Base-by-base conservation (phyloP, 2,329 filamentous ascomycete species). In the Trichoderma koningii region DNA sequence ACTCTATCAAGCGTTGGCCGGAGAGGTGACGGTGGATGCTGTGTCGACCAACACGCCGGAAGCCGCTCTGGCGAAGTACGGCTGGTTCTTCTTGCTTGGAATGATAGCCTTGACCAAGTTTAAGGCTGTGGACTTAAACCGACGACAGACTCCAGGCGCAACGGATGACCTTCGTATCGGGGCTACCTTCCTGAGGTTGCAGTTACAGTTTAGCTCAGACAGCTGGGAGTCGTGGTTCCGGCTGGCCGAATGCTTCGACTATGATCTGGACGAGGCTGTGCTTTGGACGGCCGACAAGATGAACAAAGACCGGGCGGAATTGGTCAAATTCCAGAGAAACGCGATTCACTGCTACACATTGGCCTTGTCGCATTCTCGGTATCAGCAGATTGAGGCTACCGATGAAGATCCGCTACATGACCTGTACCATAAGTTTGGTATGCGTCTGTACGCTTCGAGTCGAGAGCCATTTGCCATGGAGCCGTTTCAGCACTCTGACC, bases 191-290 rank as follows among this genome's bases (percentile, higher is more conserved):
- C 85, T 96, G 71, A 83, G 90, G 44, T 86, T 93, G 69, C 92
- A 96, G 73, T 77, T 97, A 1, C 92, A 96, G 70, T 92, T 92
- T 74, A 92, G 89, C 1, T 86, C 87, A 2, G 88, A 92, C 47
- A 87, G 88, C 64, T 97, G 93, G 93, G 91, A 96, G 74, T 90
- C 91, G 0, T 97, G 93, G 93, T 95, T 94, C 75, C 86, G 92
- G 14, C 83, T 96, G 26, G 93, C 89, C 0, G 92, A 96, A 75
- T 92, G 90, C 55, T 93, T 92, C 71, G 93, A 97, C 75, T 89
- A 91, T 57, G 92, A 96, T 71, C 80, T 96, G 15, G 93, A 97
- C 68, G 93, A 97, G 75, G 87, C 89, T 7, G 90, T 96, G 5
- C 85, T 93, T 5, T 96, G 93, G 93, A 90, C 89, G 21, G 91